These are phyloP conservation scores for Ampelomyces quisqualis DNA, from an alignment of 2,329 filamentous ascomycete genomes.

Conservation along the genomic window DNA sequence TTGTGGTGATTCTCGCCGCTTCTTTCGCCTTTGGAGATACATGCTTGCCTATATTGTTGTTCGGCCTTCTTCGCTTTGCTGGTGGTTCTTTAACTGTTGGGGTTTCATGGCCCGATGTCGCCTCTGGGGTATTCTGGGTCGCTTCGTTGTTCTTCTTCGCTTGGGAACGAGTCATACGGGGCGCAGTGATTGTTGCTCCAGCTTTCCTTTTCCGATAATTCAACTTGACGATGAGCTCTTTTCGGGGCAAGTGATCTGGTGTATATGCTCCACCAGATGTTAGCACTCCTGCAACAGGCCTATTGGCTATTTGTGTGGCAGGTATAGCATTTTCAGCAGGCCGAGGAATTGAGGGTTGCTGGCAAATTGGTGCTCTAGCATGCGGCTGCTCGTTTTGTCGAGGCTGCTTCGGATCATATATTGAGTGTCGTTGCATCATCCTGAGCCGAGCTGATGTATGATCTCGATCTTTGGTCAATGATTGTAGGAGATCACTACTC, in stretches of 20 bases:
- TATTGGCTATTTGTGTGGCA: conserved; percentile 3
- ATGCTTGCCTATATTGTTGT: background rate
- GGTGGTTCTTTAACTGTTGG: background rate
- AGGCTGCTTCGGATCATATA: conserved; percentile 16
- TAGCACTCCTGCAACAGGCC: background rate
- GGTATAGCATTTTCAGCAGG: background rate
- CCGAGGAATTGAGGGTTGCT: background rate
- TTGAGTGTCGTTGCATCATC: conserved; percentile 23
- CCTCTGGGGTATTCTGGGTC: conserved; percentile 28
- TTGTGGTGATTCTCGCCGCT: background rate
- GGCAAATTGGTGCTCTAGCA: background rate
- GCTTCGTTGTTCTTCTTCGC: background rate
- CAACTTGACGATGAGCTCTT: conserved; percentile 5
- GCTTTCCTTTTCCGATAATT: conserved; percentile 9
- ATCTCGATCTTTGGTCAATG: conserved; percentile 5
- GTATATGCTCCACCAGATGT: background rate
- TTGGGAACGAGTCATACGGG: conserved; percentile 13
- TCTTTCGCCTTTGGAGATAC: background rate
- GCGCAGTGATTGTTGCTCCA: background rate
- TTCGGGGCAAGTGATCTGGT: background rate
- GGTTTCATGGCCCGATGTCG: background rate
- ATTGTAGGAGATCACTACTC: background rate
- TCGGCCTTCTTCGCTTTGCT: conserved; percentile 5
- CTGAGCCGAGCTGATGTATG: conserved; percentile 18
- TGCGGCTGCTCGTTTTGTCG: conserved; percentile 1